phyloP scores from a whole-genome alignment of 768 basidiomycete genomes.

The Pulveroboletus sp. region DNA sequence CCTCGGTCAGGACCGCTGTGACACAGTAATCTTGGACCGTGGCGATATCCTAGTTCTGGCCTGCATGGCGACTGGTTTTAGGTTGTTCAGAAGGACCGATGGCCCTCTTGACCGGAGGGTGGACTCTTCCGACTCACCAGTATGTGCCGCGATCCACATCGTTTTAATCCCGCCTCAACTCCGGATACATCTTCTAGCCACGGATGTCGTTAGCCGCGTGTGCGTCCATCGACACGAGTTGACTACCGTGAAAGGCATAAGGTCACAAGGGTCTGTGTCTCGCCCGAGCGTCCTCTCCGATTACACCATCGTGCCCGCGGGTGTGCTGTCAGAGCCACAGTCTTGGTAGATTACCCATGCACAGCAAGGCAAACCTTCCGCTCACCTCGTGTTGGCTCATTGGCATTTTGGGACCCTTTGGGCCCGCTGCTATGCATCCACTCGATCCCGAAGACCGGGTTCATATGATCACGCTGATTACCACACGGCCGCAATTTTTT shows the following conservation, averaged over 20 bases:
- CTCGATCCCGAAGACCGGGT: conserved; percentile 4
- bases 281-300: conserved; percentile 1
- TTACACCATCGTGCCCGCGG: neutral
- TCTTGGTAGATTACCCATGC: conserved; percentile 1
- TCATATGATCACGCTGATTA: conserved; percentile 7
- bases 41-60: neutral
- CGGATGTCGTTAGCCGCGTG: neutral
- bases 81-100: neutral
- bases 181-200: conserved; percentile 6
- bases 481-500: conserved; percentile 17
- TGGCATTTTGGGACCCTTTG: neutral
- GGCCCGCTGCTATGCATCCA: conserved; percentile 11
- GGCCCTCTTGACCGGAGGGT: neutral
- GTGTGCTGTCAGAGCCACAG: conserved; percentile 1
- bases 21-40: conserved; percentile 2
- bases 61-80: neutral
- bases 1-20: neutral
- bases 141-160: neutral
- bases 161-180: neutral
- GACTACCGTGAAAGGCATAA: conserved; percentile 1
- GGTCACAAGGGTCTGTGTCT: neutral
- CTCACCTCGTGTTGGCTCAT: conserved; percentile 17
- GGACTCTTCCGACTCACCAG: neutral
- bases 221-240: neutral
- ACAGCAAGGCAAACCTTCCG: conserved; percentile 2